Evolutionary conservation across 139 green algal genomes (phyloP).

Genomic region (Chlamydomonas sp.): DNA sequence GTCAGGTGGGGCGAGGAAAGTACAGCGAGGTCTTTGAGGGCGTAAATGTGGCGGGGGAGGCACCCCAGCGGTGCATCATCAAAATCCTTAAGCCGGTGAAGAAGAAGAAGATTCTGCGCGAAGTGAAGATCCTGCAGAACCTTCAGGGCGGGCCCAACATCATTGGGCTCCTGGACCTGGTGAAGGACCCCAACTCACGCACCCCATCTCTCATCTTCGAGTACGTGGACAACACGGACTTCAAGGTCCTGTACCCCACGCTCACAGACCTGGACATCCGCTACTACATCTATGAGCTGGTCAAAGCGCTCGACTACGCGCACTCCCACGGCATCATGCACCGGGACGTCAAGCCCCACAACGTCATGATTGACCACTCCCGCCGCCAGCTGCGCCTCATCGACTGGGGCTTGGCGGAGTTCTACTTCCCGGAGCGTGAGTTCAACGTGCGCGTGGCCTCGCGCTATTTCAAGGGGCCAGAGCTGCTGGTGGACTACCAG

Average conservation of each 20-base stretch:
- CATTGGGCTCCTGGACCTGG: conserved; percentile 96
- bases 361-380: conserved; percentile 99
- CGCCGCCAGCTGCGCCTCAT: conserved; percentile 94
- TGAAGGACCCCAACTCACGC: conserved; percentile 92
- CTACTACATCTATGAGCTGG: conserved; percentile 98
- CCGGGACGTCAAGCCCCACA: conserved; percentile 84
- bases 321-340: conserved; percentile 94
- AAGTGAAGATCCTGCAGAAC: conserved; percentile 98
- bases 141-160: conserved; percentile 96
- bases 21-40: conserved; percentile 99
- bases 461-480: conserved; percentile 97
- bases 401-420: conserved; percentile 99
- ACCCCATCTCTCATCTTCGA: conserved; percentile 98
- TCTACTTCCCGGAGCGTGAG: conserved; percentile 94
- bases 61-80: conserved; percentile 87
- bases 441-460: conserved; percentile 99
- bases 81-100: conserved; percentile 99
- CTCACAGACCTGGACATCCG: conserved; percentile 97
- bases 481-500: conserved; percentile 98
- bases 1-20: conserved; percentile 87
- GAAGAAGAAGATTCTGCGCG: conserved; percentile 99
- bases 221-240: conserved; percentile 92
- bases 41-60: conserved; percentile 74
- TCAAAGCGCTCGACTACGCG: conserved; percentile 97
- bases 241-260: conserved; percentile 95